Evolutionary conservation across 805 yeast species (phyloP).

Genomic region (Candida verbasci): DNA sequence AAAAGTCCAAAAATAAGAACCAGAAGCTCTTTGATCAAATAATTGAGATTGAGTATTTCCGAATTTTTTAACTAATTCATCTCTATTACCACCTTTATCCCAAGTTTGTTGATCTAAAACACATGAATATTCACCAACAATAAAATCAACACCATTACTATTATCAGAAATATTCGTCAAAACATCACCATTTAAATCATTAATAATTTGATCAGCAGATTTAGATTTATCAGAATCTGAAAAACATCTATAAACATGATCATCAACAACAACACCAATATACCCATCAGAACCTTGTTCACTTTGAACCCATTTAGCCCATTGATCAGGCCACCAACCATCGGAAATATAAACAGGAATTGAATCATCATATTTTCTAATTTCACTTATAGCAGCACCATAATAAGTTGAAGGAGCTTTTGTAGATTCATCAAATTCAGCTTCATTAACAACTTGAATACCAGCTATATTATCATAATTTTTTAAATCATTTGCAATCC

Average conservation of each 20-base stretch:
- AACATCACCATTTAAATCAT: conserved; percentile 48
- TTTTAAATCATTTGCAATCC: conserved; percentile 57
- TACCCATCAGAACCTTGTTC: conserved; percentile 30
- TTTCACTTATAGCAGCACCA: conserved; percentile 53
- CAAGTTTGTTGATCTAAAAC: conserved; percentile 77
- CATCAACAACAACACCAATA: conserved; percentile 71
- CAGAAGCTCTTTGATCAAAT: conserved; percentile 54
- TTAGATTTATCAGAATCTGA: conserved; percentile 68
- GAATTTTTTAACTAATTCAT: conserved; percentile 51
- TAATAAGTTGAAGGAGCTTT: conserved; percentile 58
- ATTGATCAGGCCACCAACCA: conserved; percentile 87
- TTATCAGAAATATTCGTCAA: conserved; percentile 45
- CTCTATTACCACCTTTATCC: conserved; percentile 50
- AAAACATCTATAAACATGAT: conserved; percentile 84
- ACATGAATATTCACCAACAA: conserved; percentile 90
- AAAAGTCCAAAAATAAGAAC: conserved; percentile 87
- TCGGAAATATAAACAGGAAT: conserved; percentile 83
- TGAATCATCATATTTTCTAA: conserved; percentile 49
- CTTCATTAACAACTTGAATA: conserved; percentile 82
- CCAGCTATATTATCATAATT: conserved; percentile 69
- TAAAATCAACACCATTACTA: conserved; percentile 54
- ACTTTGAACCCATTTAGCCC: conserved; percentile 62
- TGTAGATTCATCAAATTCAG: conserved; percentile 53
- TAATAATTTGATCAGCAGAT: conserved; percentile 57
- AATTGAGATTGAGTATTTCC: conserved; percentile 53